Base-by-base conservation (phyloP, 345 rosid genomes). In the Euphorbia tirucalli region DNA sequence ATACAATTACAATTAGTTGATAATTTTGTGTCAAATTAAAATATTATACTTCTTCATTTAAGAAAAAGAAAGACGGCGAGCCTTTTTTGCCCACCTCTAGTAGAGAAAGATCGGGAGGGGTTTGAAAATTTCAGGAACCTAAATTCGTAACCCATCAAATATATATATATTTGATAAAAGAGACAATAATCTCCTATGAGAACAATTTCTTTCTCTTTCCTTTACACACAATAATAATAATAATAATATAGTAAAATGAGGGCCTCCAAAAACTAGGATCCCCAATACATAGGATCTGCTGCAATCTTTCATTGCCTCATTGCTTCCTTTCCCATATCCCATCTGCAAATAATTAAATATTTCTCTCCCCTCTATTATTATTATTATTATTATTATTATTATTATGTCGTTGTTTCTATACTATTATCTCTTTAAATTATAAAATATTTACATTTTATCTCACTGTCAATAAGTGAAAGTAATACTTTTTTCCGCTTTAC, bases 221-320 rank as follows among this genome's bases (percentile, higher is more conserved):
- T n/a, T n/a, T n/a, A n/a, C n/a, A n/a, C n/a, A n/a, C n/a, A n/a
- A n/a, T n/a, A 30, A 15, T 25, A 11, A 4, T 11, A 4, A 56
- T 55, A 8, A 41, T 18, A 48, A 24, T 37, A 48, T 31, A 25
- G 43, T 35, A 16, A 58, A 28, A 58, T 0, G 50, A 46, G 56
- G 69, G 59, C 82, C 75, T 75, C 63, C 74, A 75, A 70, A 72
- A 83, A 75, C 75, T 72, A 67, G 73, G 83, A 77, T 75, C 65
- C 71, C 69, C 35, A 74, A 25, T 55, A 72, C 87, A 87, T 84
- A 61, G 83, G 79, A 84, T 83, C 85, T 72, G 80, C 78, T 68
- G 84, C 78, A 21, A 78, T 76, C 75, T 79, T 63, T 69, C 79
- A 75, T 71, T 79, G 79, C 82, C 81, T 65, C 80, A 27, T 41